These are phyloP conservation scores for Lepraria neglecta DNA, from an alignment of 495 filamentous ascomycete species.

Conservation along the genomic window DNA sequence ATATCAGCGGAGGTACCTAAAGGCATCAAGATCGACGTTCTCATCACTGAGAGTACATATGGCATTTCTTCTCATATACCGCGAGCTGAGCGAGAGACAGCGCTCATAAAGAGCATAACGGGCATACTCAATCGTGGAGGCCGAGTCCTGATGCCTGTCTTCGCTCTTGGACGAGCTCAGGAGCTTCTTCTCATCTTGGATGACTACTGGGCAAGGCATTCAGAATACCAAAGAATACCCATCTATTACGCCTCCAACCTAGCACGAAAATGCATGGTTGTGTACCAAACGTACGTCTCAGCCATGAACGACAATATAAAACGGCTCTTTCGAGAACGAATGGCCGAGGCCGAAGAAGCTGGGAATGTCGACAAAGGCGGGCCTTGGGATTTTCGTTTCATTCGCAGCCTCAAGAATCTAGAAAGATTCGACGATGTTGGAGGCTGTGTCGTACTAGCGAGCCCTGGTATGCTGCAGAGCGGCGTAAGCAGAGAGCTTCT, in stretches of 20 bases:
- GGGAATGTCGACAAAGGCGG: conserved; percentile 68
- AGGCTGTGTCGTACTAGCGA: conserved; percentile 93
- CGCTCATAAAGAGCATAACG: conserved; percentile 91
- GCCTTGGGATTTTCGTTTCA: conserved; percentile 93
- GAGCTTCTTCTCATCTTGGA: conserved; percentile 91
- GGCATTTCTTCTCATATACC: conserved; percentile 89
- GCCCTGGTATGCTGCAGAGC: conserved; percentile 95
- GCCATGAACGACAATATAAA: conserved; percentile 99
- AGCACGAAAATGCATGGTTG: conserved; percentile 93
- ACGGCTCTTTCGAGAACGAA: conserved; percentile 73
- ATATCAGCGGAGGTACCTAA: conserved; percentile 83
- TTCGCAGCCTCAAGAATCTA: conserved; percentile 81
- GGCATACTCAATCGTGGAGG: conserved; percentile 83
- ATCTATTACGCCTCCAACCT: conserved; percentile 97
- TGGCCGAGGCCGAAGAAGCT: conserved; percentile 76
- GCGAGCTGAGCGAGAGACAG: conserved; percentile 79
- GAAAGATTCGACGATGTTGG: conserved; percentile 96
- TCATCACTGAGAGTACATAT: conserved; percentile 96
- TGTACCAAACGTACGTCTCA: conserved; percentile 94
- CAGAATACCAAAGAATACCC: conserved; percentile 77
- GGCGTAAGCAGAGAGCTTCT: conserved; percentile 87
- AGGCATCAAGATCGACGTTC: conserved; percentile 80
- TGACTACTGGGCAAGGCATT: conserved; percentile 88
- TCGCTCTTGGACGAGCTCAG: conserved; percentile 87
- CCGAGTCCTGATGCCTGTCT: conserved; percentile 89